Conservation (phyloP, 305 asterid species). For the Nicotiana rustica region DNA sequence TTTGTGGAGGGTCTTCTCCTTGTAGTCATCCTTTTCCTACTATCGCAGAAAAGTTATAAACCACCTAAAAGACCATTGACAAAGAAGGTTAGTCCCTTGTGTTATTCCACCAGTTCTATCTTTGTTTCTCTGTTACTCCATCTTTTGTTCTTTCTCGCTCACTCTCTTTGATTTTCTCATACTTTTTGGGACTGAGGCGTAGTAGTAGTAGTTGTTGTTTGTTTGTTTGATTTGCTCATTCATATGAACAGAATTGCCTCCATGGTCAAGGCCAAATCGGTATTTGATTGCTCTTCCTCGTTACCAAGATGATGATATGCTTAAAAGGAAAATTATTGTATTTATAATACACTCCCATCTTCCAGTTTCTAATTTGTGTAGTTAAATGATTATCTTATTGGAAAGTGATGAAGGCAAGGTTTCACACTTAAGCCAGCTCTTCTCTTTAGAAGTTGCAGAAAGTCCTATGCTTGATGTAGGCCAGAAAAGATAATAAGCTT, state of each 20-base stretch:
- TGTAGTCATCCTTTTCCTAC: slow-evolving; percentile 80
- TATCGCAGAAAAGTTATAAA: slow-evolving; percentile 89
- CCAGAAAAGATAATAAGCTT: slow-evolving; percentile 2
- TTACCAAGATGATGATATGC: neutral
- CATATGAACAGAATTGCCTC: neutral
- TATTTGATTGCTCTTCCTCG: neutral
- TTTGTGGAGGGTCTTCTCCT: slow-evolving; percentile 92
- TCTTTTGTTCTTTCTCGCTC: neutral
- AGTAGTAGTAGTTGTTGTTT: neutral
- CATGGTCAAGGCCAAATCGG: neutral
- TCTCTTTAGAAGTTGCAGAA: slow-evolving; percentile 4
- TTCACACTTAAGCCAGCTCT: neutral
- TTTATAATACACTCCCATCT: neutral
- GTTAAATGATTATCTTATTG: neutral
- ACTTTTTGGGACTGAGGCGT: slow-evolving; percentile 7
- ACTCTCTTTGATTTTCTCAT: neutral
- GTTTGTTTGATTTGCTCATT: slow-evolving; percentile 22
- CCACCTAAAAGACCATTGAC: slow-evolving; percentile 98
- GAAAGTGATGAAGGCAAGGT: slow-evolving; percentile 8
- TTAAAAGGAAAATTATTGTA: neutral
- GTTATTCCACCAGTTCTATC: neutral
- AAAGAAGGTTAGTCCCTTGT: slow-evolving; percentile 62
- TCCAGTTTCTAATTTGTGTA: slow-evolving; percentile 18
- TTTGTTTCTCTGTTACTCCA: slow-evolving; percentile 3
- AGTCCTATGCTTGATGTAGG: slow-evolving; percentile 8